A percentile compares a stretch with the other conserved stretches of the same genome.
These are phyloP conservation scores for Cladosporium sp. DNA, from an alignment of 2,329 filamentous ascomycete genomes.

Conservation along the genomic window DNA sequence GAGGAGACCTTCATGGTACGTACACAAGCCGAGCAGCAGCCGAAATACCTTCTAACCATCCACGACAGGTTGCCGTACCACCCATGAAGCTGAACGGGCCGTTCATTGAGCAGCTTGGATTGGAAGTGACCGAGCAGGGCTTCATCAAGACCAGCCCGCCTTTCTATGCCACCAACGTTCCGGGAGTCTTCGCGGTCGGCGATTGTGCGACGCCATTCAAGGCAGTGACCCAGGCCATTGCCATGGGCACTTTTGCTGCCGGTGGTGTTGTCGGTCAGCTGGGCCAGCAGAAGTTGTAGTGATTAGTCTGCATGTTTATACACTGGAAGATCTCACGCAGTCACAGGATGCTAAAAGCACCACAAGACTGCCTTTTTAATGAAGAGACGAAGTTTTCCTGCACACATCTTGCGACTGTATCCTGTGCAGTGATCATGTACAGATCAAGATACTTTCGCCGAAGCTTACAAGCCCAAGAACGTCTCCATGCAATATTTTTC, in stretches of 20 bases:
- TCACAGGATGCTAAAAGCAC: no score
- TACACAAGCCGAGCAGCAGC: background rate
- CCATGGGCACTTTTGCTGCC: conserved; percentile 20
- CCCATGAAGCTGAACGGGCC: background rate
- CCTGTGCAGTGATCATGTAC: no score
- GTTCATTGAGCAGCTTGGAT: conserved; percentile 7
- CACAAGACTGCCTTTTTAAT: no score
- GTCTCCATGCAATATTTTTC: no score
- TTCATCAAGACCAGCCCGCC: background rate
- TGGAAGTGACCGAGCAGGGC: background rate
- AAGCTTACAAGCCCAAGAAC: no score
- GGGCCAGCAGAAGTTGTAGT: background rate
- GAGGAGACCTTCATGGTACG: background rate
- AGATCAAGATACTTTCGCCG: no score
- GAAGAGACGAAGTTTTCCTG: no score
- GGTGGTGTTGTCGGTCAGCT: conserved; percentile 1
- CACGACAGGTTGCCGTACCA: background rate
- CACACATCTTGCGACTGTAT: no score
- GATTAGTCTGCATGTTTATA: no score
- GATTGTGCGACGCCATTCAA: conserved; percentile 11
- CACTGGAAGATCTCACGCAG: no score
- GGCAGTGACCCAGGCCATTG: conserved; percentile 4
- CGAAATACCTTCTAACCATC: background rate
- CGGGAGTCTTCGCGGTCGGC: conserved; percentile 5
- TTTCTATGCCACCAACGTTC: conserved; percentile 1